These are phyloP conservation scores for Chrysanthemum lavandulifolium DNA, from an alignment of 129 eudicot species.

Conservation along the genomic window DNA sequence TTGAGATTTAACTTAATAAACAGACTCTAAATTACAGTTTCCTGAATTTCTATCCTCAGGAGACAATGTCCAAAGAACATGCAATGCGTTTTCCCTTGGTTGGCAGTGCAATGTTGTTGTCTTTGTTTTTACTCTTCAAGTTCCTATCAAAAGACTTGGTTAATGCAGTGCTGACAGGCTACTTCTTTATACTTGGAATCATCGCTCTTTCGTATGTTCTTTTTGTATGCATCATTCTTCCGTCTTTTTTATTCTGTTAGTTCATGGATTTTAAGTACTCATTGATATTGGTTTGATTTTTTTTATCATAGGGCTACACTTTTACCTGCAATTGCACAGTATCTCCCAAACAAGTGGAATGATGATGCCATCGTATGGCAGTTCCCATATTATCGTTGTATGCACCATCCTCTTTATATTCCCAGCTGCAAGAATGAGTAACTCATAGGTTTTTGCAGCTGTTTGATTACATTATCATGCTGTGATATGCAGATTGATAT, in stretches of 20 bases:
- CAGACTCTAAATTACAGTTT: not conserved
- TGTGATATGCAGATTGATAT: slow-evolving; percentile 34
- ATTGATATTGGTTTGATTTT: not conserved
- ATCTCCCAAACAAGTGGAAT: slow-evolving; percentile 81
- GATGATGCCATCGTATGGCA: slow-evolving; percentile 73
- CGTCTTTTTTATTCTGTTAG: slow-evolving; percentile 5
- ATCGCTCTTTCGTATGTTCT: slow-evolving; percentile 86
- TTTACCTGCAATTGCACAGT: slow-evolving; percentile 73
- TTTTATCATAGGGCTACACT: slow-evolving; percentile 66
- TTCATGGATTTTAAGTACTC: slow-evolving; percentile 5
- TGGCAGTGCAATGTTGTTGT: slow-evolving; percentile 92
- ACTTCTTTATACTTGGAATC: slow-evolving; percentile 87
- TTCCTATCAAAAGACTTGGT: slow-evolving; percentile 91
- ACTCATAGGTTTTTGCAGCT: slow-evolving; percentile 19
- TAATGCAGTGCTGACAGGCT: slow-evolving; percentile 82
- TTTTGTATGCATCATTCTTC: slow-evolving; percentile 35
- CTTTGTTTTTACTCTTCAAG: slow-evolving; percentile 85
- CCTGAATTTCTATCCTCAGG: slow-evolving; percentile 42
- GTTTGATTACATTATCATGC: slow-evolving; percentile 26
- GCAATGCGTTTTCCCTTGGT: slow-evolving; percentile 99
- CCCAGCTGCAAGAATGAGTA: slow-evolving; percentile 15
- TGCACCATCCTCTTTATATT: slow-evolving; percentile 18
- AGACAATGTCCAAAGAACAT: slow-evolving; percentile 94
- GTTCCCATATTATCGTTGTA: slow-evolving; percentile 73
- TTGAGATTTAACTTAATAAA: slow-evolving; percentile 4